A percentile compares a stretch with the other conserved stretches of the same genome.
Evolutionary conservation across 345 rosid species (phyloP).

Genomic region (Sonneratia caseolaris): DNA sequence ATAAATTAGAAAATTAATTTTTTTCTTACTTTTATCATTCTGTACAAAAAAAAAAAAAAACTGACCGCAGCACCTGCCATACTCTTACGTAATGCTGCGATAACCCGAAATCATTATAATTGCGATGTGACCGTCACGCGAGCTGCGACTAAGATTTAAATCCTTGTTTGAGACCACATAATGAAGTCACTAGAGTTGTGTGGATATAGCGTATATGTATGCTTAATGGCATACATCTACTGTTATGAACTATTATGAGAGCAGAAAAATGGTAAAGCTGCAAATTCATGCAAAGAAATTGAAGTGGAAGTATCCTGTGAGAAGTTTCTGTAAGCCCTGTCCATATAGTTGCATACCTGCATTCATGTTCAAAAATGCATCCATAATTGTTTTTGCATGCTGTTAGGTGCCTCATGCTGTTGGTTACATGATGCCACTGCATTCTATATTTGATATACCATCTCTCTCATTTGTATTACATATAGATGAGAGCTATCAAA

Average conservation of each 20-base stretch:
- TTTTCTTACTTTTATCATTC: too few species aligned
- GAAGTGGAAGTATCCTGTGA: neutral
- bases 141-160: too few species aligned
- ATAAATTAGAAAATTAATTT: too few species aligned
- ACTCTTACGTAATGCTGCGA: too few species aligned
- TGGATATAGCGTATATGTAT: neutral
- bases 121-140: too few species aligned
- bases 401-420: neutral
- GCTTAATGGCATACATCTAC: neutral
- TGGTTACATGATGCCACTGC: neutral
- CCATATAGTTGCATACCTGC: neutral
- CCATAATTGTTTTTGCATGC: neutral
- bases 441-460: neutral
- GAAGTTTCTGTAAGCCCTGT: neutral
- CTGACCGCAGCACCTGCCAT: too few species aligned
- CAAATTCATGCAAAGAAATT: neutral
- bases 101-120: too few species aligned
- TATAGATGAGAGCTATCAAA: slow-evolving; percentile 96
- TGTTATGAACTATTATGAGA: neutral
- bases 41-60: too few species aligned
- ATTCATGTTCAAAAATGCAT: neutral
- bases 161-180: neutral
- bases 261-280: neutral
- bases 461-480: slow-evolving; percentile 7
- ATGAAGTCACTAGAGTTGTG: neutral